These are phyloP conservation scores for Fusarium mundagurra DNA, from an alignment of 2,329 filamentous ascomycete genomes.

Conservation along the genomic window DNA sequence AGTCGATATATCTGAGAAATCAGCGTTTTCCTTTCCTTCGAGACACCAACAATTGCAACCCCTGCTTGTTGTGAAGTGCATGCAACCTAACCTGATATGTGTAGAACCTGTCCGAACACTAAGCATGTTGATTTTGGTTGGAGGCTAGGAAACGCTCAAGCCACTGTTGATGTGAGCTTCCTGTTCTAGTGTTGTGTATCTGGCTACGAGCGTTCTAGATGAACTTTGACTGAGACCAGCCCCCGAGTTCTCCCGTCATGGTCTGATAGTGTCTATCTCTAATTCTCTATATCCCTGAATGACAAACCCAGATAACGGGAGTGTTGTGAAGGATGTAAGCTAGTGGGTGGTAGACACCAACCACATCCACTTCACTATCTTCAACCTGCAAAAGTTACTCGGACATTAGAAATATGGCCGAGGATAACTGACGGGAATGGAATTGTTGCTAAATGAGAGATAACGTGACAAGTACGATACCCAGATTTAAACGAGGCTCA, in stretches of 20 bases:
- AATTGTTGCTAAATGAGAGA: neutral
- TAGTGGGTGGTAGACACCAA: neutral
- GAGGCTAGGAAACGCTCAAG: neutral
- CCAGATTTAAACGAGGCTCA: neutral
- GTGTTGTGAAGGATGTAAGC: neutral
- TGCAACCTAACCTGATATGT: neutral
- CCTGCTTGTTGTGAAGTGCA: neutral
- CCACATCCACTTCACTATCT: neutral
- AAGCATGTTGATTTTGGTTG: neutral
- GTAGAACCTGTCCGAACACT: neutral
- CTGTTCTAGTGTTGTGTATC: neutral
- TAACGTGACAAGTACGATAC: neutral
- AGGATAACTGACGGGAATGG: neutral
- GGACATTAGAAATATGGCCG: neutral
- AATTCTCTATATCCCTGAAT: neutral
- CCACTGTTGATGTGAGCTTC: neutral
- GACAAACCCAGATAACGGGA: neutral
- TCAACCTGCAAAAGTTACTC: neutral
- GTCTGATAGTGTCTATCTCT: neutral
- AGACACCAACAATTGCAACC: neutral
- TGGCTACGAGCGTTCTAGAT: neutral
- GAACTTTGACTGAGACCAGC: neutral
- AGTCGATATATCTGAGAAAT: conserved; percentile 14
- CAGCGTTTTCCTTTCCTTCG: conserved; percentile 4
- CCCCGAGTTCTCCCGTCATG: neutral